Percentiles rank a stretch among this genome's conserved stretches.
Evolutionary conservation across 768 basidiomycete species (phyloP).

Genomic region (Nidularia pulvinata): DNA sequence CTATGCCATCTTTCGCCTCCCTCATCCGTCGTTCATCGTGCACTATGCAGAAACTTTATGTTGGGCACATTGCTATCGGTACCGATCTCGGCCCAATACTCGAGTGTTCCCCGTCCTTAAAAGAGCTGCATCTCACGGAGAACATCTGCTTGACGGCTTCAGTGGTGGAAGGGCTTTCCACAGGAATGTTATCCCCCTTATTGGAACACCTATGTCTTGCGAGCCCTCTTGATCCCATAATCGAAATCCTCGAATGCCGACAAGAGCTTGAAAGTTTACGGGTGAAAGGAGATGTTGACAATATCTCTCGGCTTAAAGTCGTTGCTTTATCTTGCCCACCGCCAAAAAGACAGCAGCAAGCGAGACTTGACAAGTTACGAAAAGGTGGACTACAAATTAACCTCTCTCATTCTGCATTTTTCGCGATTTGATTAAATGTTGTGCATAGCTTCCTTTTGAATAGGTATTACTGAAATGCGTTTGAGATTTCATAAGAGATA

Average conservation of each 20-base stretch:
- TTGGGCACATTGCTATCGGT: constrained; percentile 5
- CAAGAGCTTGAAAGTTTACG: no score
- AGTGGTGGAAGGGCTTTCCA: neutral
- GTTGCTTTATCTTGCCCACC: no score
- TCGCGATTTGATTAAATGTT: no score
- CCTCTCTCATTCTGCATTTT: no score
- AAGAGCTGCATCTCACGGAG: constrained; percentile 3
- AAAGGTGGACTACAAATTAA: no score
- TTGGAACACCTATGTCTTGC: neutral
- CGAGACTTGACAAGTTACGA: no score
- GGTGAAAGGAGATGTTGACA: no score
- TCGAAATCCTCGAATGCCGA: neutral
- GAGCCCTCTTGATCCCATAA: neutral
- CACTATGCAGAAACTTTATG: constrained; percentile 2
- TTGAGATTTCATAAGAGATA: no score
- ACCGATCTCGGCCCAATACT: constrained; percentile 2
- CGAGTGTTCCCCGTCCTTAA: neutral
- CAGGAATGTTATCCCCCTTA: neutral
- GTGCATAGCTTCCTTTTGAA: no score
- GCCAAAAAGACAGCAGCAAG: no score
- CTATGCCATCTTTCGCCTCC: neutral
- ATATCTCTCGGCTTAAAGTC: no score
- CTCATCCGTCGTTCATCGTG: constrained; percentile 5
- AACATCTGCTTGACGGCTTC: neutral
- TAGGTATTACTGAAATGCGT: no score